These are phyloP conservation scores for Zoysia pacifica DNA, from an alignment of 176 grass and related monocot genomes.

Conservation along the genomic window DNA sequence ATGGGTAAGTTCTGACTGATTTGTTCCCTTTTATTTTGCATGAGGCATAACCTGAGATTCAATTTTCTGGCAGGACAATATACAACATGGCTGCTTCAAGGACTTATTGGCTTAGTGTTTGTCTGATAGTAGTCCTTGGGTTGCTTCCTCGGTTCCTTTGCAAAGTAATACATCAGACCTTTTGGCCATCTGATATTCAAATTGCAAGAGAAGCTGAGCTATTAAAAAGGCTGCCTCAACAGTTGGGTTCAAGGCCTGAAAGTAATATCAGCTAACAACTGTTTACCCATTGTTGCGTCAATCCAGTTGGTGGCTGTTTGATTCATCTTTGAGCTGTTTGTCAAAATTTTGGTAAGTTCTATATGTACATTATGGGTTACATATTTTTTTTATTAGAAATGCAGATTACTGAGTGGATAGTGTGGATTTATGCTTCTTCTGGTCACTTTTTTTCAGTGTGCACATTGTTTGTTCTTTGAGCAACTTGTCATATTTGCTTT, in stretches of 20 bases:
- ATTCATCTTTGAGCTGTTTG: constrained; percentile 56
- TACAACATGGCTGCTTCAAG: constrained; percentile 81
- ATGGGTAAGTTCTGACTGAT: constrained; percentile 65
- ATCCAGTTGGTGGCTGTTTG: constrained; percentile 27
- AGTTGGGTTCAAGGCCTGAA: constrained; percentile 56
- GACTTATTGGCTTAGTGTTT: constrained; percentile 91
- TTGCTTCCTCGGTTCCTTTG: constrained; percentile 93
- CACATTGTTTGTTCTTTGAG: background rate
- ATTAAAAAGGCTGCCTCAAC: constrained; percentile 70
- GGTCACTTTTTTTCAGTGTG: background rate
- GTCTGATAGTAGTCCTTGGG: constrained; percentile 88
- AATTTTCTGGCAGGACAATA: constrained; percentile 83
- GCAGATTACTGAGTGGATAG: background rate
- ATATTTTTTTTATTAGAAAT: background rate
- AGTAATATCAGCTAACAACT: constrained; percentile 67
- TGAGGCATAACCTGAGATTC: constrained; percentile 29
- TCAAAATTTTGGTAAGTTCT: constrained; percentile 61
- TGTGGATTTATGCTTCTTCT: background rate
- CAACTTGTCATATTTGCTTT: background rate
- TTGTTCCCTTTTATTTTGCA: constrained; percentile 14
- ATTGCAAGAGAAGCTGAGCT: constrained; percentile 98
- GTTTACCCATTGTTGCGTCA: constrained; percentile 41
- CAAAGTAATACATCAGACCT: constrained; percentile 93
- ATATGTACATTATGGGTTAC: background rate
- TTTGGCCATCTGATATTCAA: constrained; percentile 99